Percentiles rank a stretch among this genome's conserved stretches.
These are phyloP conservation scores for Penicillium simplicissimum DNA, from an alignment of 495 filamentous ascomycete species.

Conservation along the genomic window DNA sequence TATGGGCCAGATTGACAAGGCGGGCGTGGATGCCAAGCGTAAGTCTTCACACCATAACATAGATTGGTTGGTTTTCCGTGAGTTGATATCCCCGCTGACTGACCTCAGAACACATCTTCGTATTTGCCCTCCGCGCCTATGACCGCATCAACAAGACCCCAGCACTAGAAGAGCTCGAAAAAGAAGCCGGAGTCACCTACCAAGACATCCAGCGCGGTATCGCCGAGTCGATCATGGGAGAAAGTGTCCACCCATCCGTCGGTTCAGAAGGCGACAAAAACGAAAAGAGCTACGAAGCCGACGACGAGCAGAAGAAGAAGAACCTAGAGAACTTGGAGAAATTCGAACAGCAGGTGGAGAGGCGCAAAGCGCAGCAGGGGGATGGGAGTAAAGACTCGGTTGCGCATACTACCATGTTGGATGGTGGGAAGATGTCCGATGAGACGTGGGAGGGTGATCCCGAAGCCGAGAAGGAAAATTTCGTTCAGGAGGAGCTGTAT, in stretches of 20 bases:
- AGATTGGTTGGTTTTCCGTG: too few relatives aligned
- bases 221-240: conserved; percentile 81
- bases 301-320: conserved; percentile 38
- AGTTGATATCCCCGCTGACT: background rate
- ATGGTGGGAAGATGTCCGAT: conserved; percentile 61
- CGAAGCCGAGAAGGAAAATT: conserved; percentile 76
- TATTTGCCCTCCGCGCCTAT: conserved; percentile 89
- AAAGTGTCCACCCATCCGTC: conserved; percentile 62
- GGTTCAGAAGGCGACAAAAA: conserved; percentile 52
- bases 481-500: conserved; percentile 94
- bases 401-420: conserved; percentile 78
- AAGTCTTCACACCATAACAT: conserved; percentile 6
- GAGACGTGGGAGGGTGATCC: conserved; percentile 71
- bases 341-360: conserved; percentile 61
- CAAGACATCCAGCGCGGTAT: conserved; percentile 82
- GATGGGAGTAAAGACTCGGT: conserved; percentile 64
- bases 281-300: conserved; percentile 40
- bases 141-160: conserved; percentile 85
- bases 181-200: conserved; percentile 78
- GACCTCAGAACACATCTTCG: conserved; percentile 68
- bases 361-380: conserved; percentile 35
- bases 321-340: conserved; percentile 56
- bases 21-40: conserved; percentile 73
- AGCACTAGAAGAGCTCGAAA: conserved; percentile 66
- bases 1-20: conserved; percentile 70